Percentiles rank a stretch among this genome's conserved stretches.
Evolutionary conservation across 495 filamentous ascomycete species (phyloP).

Genomic region (Tetracladium setigerum): DNA sequence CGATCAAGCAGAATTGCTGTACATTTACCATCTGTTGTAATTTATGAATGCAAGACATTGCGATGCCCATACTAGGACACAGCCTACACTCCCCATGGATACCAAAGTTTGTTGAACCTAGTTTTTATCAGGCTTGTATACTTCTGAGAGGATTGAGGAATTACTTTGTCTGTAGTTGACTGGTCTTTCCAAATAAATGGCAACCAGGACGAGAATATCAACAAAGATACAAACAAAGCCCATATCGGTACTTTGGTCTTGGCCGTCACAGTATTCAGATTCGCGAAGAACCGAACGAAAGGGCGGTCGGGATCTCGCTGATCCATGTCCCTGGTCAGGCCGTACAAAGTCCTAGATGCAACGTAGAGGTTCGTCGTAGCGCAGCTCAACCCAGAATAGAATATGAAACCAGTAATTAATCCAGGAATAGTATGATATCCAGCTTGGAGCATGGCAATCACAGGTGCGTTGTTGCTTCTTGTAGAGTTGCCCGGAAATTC

Average conservation of each 20-base stretch:
- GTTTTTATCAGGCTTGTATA: neutral
- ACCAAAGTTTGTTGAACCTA: constrained; percentile 31
- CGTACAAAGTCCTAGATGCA: constrained; percentile 37
- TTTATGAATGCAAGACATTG: constrained; percentile 38
- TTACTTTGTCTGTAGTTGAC: neutral
- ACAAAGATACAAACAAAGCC: constrained; percentile 30
- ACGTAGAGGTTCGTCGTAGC: constrained; percentile 40
- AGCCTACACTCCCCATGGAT: constrained; percentile 30
- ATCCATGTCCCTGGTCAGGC: constrained; percentile 26
- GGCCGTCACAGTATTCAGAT: constrained; percentile 2
- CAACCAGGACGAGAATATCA: constrained; percentile 34
- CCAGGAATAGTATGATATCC: constrained; percentile 24
- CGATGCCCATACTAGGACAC: constrained; percentile 36
- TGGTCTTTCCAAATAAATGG: constrained; percentile 30
- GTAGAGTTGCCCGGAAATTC: neutral
- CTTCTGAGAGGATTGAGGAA: too few relatives aligned
- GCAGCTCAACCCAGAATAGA: constrained; percentile 33
- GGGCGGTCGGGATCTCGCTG: constrained; percentile 19
- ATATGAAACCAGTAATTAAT: constrained; percentile 32
- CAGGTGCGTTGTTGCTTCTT: constrained; percentile 7
- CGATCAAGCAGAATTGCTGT: neutral
- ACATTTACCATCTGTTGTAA: constrained; percentile 19
- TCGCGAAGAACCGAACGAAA: constrained; percentile 6
- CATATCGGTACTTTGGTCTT: constrained; percentile 25
- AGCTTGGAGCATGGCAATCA: constrained; percentile 19